A percentile compares a stretch with the other conserved stretches of the same genome.
Conservation (phyloP, 139 green algal genomes). For the Ettlia oleoabundans region DNA sequence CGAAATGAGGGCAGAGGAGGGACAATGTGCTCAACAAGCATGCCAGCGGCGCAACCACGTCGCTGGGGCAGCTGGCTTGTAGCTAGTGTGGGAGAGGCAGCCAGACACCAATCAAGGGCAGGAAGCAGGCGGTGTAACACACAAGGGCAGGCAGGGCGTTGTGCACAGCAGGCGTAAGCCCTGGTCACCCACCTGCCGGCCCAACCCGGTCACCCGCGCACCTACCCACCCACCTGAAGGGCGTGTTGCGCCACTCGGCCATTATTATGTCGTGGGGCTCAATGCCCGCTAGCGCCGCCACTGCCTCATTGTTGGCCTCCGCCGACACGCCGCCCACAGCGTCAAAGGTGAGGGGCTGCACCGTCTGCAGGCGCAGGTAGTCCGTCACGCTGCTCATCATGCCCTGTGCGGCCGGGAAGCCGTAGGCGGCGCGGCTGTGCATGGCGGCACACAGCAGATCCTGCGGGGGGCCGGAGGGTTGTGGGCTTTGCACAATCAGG, state of each 20-base stretch:
- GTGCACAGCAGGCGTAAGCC: not conserved
- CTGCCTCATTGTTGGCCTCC: conserved; percentile 66
- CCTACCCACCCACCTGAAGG: not conserved
- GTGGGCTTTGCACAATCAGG: not conserved
- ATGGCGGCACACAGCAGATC: conserved; percentile 56
- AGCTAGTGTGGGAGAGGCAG: no score
- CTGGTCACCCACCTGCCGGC: not conserved
- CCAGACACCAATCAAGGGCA: not conserved
- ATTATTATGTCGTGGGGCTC: conserved; percentile 43
- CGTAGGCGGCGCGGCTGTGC: conserved; percentile 64
- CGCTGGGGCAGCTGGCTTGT: no score
- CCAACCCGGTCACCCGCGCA: not conserved
- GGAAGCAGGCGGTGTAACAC: not conserved
- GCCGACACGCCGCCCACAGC: conserved; percentile 55
- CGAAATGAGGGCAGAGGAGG: not conserved
- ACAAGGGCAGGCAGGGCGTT: not conserved
- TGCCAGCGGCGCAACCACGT: no score
- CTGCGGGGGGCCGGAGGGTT: conserved; percentile 23
- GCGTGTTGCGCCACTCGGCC: conserved; percentile 44
- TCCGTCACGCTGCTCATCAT: conserved; percentile 50
- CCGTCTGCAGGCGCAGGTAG: conserved; percentile 60
- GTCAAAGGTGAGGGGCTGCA: conserved; percentile 56
- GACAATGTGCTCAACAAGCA: no score
- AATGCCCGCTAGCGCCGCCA: conserved; percentile 55
- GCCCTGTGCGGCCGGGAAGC: conserved; percentile 58